Evolutionary conservation across 305 asterid genomes (phyloP), one percentile per base, ranked within the genome.

Genomic region (Striga hermonthica): DNA sequence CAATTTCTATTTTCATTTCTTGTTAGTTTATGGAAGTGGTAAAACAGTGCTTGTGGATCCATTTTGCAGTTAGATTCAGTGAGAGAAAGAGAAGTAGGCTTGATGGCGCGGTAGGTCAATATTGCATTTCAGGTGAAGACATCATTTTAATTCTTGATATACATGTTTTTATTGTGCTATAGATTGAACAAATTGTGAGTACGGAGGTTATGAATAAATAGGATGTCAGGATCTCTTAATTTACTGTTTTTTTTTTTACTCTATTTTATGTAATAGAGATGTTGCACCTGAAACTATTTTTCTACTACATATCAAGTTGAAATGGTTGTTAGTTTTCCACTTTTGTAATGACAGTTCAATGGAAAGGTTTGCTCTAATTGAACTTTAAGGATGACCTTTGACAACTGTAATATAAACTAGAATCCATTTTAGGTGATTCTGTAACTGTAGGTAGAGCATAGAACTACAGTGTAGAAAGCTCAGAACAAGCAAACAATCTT

Each of bases 31-130:
- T 49, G 38, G 8, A 50, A 54, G 31, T 40, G 50, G 4, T 65
- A 67, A 54, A 60, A 64, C 28, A 49, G 57, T 64, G 36, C n/a
- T 31, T 69, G 68, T 73, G 45, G 13, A 54, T 34, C 63, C 15
- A 59, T 70, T 68, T 63, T 73, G 59, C 82, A 86, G 99, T 91
- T 73, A 81, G 96, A 74, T 77, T 85, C 63, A 82, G 80, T 55
- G 95, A 86, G 75, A 73, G 89, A 66, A 84, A 74, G 78, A 82
- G 75, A 69, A 82, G 79, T 71, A 78, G 91, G 66, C 72, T 52
- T 67, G 86, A 77, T 66, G 72, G 72, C 66, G 75, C 77, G n/a
- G 43, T 56, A 28, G 72, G 72, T 67, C 75, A 60, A 60, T 67
- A 69, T 9, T 69, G 15, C 55, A 67, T 72, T 59, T 79, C 86